Conservation (phyloP, 1,284 basidiomycete genomes). For the Erythrobasidium hasegawianum region DNA sequence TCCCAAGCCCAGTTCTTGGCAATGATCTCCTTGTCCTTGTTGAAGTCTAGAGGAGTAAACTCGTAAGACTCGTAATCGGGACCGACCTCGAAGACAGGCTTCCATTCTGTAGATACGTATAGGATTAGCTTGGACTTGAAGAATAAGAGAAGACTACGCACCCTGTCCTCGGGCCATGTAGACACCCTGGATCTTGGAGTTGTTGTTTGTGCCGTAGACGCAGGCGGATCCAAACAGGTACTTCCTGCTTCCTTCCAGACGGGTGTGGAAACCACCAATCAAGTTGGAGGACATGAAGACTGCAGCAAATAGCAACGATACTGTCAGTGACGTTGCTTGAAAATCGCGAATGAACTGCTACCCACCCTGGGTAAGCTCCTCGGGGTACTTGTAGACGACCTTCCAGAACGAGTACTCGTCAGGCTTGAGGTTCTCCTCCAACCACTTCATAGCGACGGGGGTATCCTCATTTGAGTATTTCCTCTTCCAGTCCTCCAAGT, state of each 20-base stretch:
- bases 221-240: slow-evolving; percentile 84
- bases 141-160: slow-evolving; percentile 32
- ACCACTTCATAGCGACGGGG: slow-evolving; percentile 44
- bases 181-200: slow-evolving; percentile 61
- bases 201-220: slow-evolving; percentile 77
- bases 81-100: slow-evolving; percentile 52
- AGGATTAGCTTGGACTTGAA: background rate
- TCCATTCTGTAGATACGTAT: background rate
- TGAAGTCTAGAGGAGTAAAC: slow-evolving; percentile 62
- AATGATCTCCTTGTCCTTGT: slow-evolving; percentile 79
- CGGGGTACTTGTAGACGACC: slow-evolving; percentile 95
- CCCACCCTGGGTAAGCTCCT: slow-evolving; percentile 73
- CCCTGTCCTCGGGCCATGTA: slow-evolving; percentile 73
- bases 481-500: slow-evolving; percentile 97
- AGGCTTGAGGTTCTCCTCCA: slow-evolving; percentile 68
- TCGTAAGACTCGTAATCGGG: slow-evolving; percentile 90
- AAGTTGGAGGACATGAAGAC: slow-evolving; percentile 79
- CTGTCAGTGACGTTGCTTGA: background rate
- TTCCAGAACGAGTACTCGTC: slow-evolving; percentile 89
- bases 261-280: slow-evolving; percentile 91
- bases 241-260: slow-evolving; percentile 80
- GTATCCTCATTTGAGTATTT: slow-evolving; percentile 75
- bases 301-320: background rate
- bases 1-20: slow-evolving; percentile 88
- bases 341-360: slow-evolving; percentile 40